Conservation (phyloP, 768 basidiomycete genomes). For the Imleria badia region DNA sequence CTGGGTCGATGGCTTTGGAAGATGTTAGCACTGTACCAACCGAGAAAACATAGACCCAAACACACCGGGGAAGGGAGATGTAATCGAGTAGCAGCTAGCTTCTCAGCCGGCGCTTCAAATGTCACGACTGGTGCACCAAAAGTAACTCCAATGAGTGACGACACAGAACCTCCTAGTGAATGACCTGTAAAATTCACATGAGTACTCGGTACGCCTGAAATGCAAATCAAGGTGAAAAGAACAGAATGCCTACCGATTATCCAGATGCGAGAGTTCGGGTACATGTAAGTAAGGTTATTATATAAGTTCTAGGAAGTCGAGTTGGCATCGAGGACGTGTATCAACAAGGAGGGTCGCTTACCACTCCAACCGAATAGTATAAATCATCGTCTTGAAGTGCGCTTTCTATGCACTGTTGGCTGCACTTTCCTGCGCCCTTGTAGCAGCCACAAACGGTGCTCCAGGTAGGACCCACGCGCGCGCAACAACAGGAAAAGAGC, state of each 20-base stretch:
- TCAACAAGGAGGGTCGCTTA: conserved; percentile 37
- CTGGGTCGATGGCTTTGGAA: conserved; percentile 57
- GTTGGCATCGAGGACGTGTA: not conserved
- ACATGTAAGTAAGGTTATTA: conserved; percentile 89
- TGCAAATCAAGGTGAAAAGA: not conserved
- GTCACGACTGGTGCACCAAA: conserved; percentile 93
- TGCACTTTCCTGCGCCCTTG: conserved; percentile 71
- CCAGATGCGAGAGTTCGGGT: conserved; percentile 90
- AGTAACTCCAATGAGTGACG: conserved; percentile 80
- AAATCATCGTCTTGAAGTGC: conserved; percentile 78
- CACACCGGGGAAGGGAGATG: conserved; percentile 86
- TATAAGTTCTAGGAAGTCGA: conserved; percentile 68
- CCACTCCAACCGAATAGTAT: conserved; percentile 85
- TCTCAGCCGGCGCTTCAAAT: conserved; percentile 84
- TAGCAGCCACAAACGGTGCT: conserved; percentile 89
- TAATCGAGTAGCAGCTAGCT: conserved; percentile 66
- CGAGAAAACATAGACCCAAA: conserved; percentile 1
- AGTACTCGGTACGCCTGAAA: not conserved
- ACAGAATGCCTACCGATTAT: conserved; percentile 52
- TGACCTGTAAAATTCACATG: conserved; percentile 42
- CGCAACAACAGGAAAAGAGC: conserved; percentile 96
- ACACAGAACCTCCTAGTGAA: conserved; percentile 83
- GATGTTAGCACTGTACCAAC: not conserved
- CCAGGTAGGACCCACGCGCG: conserved; percentile 93
- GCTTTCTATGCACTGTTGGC: conserved; percentile 75